Base-by-base conservation (phyloP, 2,329 filamentous ascomycete genomes). In the Monosporascus cannonballus region DNA sequence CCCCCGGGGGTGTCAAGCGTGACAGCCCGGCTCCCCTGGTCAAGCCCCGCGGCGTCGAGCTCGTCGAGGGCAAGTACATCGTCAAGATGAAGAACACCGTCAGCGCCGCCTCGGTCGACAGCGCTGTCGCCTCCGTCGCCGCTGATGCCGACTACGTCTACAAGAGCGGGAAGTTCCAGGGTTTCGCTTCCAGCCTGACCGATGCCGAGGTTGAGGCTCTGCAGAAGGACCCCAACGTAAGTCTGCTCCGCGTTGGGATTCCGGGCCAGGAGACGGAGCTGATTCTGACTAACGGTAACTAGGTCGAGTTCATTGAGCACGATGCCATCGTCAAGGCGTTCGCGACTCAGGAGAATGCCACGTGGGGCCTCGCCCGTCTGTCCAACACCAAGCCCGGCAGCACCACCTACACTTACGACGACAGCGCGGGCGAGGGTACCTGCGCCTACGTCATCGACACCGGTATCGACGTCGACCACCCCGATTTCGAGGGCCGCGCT, bases 161-260 rank as follows among this genome's bases (percentile, higher is more conserved):
- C 49, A 62, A 64, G 56, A 61, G 61, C 52, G 64, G 60, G 45
- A 65, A 65, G 46, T 68, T 72, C 66, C 55, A 68, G 48, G 75
- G 69, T 8, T 78, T 77, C 61, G 68, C 73, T 41, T 73, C 69
- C 47, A 63, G 69, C 50, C 71, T 78, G 58, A 73, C 75, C 30
- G 63, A 61, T 0, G 69, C 67, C 37, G 76, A 74, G 47, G 62
- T 78, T 42, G 64, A 69, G 56, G 57, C 64, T 51, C 71, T 78
- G 51, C 65, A 66, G 52, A 62, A 65, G 44, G 71, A 66, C 51
- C 64, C 69, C 22, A 67, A 73, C 57, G 74, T 75, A 61, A 67
- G 72, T 34, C 30, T 14, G 30, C 30, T 34, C 30, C 9, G 30
- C 30, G 30, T 34, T 34, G 30, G 30, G 30, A 14, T 20, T 24